These are phyloP conservation scores for Echria macrotheca DNA, from an alignment of 495 filamentous ascomycete species.

Conservation along the genomic window DNA sequence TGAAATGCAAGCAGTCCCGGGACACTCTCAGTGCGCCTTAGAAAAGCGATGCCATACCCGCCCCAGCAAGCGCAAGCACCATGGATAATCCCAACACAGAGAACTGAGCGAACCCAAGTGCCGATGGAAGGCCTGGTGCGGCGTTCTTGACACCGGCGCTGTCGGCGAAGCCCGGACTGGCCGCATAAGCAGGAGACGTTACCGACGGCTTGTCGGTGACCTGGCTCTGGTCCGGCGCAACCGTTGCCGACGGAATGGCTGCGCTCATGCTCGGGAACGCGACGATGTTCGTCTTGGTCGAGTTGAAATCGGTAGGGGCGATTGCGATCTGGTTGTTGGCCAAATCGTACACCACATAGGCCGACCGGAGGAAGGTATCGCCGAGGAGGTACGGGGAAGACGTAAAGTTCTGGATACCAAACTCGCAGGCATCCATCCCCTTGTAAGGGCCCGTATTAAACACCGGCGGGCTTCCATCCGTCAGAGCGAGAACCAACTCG, in stretches of 20 bases:
- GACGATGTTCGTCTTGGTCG: slow-evolving; percentile 53
- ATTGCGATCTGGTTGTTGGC: slow-evolving; percentile 82
- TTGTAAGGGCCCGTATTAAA: slow-evolving; percentile 39
- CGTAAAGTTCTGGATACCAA: slow-evolving; percentile 70
- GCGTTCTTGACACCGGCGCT: slow-evolving; percentile 23
- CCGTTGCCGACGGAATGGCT: slow-evolving; percentile 44
- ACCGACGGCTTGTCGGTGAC: slow-evolving; percentile 26
- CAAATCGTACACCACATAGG: slow-evolving; percentile 93
- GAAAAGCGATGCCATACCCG: neutral
- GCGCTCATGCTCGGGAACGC: slow-evolving; percentile 45
- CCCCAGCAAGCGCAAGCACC: slow-evolving; percentile 12
- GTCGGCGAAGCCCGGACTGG: slow-evolving; percentile 34
- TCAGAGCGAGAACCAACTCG: slow-evolving; percentile 68
- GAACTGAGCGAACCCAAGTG: slow-evolving; percentile 30
- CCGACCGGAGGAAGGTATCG: slow-evolving; percentile 91
- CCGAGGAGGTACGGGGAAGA: slow-evolving; percentile 64
- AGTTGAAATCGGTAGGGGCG: slow-evolving; percentile 82
- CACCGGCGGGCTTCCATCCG: slow-evolving; percentile 43
- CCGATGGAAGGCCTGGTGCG: slow-evolving; percentile 21
- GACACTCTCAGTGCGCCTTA: too few species aligned
- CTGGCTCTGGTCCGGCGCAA: slow-evolving; percentile 37
- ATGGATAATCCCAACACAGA: slow-evolving; percentile 32
- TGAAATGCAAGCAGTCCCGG: too few species aligned
- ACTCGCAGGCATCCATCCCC: slow-evolving; percentile 58
- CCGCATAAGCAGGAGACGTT: slow-evolving; percentile 32